Base-by-base conservation (phyloP, 106 monocot species). In the Apostasia ramifera region DNA sequence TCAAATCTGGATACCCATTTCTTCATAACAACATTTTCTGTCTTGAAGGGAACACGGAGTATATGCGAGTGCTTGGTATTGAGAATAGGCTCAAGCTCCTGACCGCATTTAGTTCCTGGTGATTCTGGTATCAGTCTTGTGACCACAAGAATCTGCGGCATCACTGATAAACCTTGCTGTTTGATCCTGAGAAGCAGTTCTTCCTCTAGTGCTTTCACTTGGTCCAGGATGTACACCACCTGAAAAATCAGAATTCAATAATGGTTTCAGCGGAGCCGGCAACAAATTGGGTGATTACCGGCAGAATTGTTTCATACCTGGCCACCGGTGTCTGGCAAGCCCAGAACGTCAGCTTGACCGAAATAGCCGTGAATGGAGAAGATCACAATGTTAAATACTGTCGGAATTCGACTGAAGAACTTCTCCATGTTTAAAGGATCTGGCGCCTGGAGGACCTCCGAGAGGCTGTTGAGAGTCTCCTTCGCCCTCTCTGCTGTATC, bases 1-100 rank as follows among this genome's bases (percentile, higher is more conserved):
- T 97, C 97, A 7, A 97, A 97, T 0, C 97, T 89, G 40, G 97
- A 97, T 5, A 97, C 86, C 97, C 97, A 97, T 43, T 92, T 79
- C 45, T 68, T 72, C 12, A 97, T 78, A 38, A 87, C 70, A 8
- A 86, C 87, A 51, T 52, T 80, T 51, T 87, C 86, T 1, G 89
- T 97, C 80, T 63, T 82, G 68, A 97, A 97, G 39, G 97, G 97
- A 39, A 97, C 78, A 0, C 97, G 86, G 52, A 97, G 89, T 44
- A 97, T 97, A 64, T 85, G 59, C 0, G 92, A 97, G 76, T 92
- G 82, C 38, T 79, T 81, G 14, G 97, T 97, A 77, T 85, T 81
- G 37, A 77, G 63, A 47, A 97, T 77, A 44, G 84, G 80, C 76
- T 97, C 97, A 15, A 92, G 76, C 63, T 92, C 97, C 71, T 87